These are phyloP conservation scores for Pugionium dolabratum DNA, from an alignment of 345 rosid genomes.

Conservation along the genomic window DNA sequence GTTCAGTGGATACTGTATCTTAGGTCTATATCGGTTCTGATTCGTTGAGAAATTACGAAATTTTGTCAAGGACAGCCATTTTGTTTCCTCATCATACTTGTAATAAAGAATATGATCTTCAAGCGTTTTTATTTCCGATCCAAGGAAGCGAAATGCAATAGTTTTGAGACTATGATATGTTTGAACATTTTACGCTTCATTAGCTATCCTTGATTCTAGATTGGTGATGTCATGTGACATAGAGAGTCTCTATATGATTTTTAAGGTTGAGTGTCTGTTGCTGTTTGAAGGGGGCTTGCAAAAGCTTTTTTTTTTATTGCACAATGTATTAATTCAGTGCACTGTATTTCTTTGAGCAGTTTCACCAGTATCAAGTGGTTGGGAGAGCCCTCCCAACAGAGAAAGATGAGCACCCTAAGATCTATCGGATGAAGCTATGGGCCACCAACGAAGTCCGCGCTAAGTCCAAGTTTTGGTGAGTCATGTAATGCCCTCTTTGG, in stretches of 20 bases:
- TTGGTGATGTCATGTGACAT: not conserved
- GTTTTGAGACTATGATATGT: not conserved
- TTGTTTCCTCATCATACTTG: not conserved
- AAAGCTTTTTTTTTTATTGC: not conserved
- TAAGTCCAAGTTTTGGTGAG: conserved; percentile 65
- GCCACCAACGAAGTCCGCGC: conserved; percentile 64
- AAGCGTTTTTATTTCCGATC: not conserved
- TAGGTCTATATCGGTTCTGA: not conserved
- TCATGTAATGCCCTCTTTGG: not conserved
- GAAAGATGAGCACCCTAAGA: conserved; percentile 58
- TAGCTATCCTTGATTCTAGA: not conserved
- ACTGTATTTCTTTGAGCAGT: conserved; percentile 41
- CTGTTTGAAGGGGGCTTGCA: not conserved
- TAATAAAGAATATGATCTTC: not conserved
- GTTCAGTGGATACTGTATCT: not conserved
- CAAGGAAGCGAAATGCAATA: not conserved
- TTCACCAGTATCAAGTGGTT: conserved; percentile 69
- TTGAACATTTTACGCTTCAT: not conserved
- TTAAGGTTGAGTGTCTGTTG: not conserved
- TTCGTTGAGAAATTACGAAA: conserved; percentile 1
- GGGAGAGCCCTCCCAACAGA: conserved; percentile 63
- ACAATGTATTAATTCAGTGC: not conserved
- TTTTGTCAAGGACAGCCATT: not conserved
- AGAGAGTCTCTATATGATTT: not conserved
- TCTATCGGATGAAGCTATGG: conserved; percentile 67